Percentiles rank a stretch among this genome's conserved stretches.
Conservation (phyloP, 257 asterid genomes). For the Ballota nigra region DNA sequence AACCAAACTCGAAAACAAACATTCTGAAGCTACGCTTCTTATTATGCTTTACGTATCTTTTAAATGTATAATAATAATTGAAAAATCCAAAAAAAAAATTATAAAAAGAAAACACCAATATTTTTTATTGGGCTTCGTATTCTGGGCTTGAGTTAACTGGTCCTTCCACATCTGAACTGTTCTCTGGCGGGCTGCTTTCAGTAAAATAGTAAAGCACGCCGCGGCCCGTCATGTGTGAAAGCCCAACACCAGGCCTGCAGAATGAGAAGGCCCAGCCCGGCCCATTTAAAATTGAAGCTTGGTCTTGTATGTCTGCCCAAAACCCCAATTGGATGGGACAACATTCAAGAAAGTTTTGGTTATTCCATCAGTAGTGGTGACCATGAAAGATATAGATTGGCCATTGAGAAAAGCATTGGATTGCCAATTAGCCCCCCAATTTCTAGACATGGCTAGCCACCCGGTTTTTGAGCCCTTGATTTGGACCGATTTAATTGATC, state of each 20-base stretch:
- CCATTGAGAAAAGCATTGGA: slow-evolving; percentile 65
- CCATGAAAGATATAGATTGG: slow-evolving; percentile 69
- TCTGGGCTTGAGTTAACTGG: slow-evolving; percentile 18
- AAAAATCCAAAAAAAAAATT: background rate
- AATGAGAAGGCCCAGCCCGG: slow-evolving; percentile 19
- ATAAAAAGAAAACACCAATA: slow-evolving; percentile 6
- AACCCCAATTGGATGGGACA: slow-evolving; percentile 68
- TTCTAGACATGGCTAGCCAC: slow-evolving; percentile 79
- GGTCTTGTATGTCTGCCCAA: slow-evolving; percentile 69
- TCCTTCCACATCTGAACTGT: background rate
- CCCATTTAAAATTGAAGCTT: slow-evolving; percentile 42
- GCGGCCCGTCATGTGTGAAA: slow-evolving; percentile 40
- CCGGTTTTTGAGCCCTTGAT: slow-evolving; percentile 70
- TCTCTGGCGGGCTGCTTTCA: slow-evolving; percentile 76
- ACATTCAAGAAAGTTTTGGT: slow-evolving; percentile 50
- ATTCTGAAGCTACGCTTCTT: slow-evolving; percentile 30
- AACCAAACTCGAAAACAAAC: slow-evolving; percentile 3
- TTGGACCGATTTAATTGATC: slow-evolving; percentile 58
- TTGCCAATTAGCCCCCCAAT: slow-evolving; percentile 99
- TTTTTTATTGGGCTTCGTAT: background rate
- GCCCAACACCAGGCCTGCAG: slow-evolving; percentile 23
- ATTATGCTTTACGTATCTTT: slow-evolving; percentile 14
- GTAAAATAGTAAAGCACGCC: slow-evolving; percentile 68
- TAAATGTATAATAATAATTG: slow-evolving; percentile 6
- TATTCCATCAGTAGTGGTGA: slow-evolving; percentile 70